phyloP scores from a whole-genome alignment of 805 yeast genomes.

The Starmerella kuoi region DNA sequence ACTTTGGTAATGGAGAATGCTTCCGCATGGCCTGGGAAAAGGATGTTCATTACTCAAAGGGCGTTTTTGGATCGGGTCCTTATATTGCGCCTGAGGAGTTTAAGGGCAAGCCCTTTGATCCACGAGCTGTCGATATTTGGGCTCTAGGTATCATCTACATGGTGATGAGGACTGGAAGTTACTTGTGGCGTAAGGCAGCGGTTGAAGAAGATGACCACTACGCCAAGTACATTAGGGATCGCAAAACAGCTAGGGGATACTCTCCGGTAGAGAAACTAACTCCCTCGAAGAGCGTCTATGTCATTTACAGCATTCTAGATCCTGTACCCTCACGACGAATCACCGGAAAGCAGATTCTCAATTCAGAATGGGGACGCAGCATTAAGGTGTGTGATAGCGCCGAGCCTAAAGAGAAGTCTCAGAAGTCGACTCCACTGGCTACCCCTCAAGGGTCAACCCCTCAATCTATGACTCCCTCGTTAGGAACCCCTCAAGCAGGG shows the following conservation, averaged over 20 bases:
- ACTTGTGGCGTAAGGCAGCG: conserved; percentile 74
- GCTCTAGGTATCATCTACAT: conserved; percentile 68
- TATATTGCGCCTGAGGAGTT: conserved; percentile 90
- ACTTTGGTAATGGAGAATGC: conserved; percentile 86
- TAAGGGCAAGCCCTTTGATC: conserved; percentile 47
- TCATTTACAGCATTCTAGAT: conserved; percentile 82
- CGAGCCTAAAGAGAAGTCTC: conserved; percentile 24
- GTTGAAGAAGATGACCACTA: conserved; percentile 71
- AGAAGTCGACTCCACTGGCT: no score
- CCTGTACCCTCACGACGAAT: conserved; percentile 82
- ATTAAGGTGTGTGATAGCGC: conserved; percentile 69
- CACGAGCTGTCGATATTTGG: conserved; percentile 79
- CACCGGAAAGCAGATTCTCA: conserved; percentile 75
- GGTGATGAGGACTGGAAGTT: conserved; percentile 83
- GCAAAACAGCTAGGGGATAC: conserved; percentile 76
- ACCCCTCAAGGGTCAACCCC: not conserved
- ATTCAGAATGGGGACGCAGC: conserved; percentile 92
- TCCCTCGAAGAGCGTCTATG: conserved; percentile 82
- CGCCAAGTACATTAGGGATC: conserved; percentile 55
- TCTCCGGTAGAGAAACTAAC: conserved; percentile 82
- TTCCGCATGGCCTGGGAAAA: conserved; percentile 83
- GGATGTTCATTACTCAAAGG: conserved; percentile 52
- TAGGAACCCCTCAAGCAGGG: no score
- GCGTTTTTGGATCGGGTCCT: conserved; percentile 82
- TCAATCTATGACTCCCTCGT: no score